Base-by-base conservation (phyloP, 768 basidiomycete genomes). In the Tricholomella constricta region DNA sequence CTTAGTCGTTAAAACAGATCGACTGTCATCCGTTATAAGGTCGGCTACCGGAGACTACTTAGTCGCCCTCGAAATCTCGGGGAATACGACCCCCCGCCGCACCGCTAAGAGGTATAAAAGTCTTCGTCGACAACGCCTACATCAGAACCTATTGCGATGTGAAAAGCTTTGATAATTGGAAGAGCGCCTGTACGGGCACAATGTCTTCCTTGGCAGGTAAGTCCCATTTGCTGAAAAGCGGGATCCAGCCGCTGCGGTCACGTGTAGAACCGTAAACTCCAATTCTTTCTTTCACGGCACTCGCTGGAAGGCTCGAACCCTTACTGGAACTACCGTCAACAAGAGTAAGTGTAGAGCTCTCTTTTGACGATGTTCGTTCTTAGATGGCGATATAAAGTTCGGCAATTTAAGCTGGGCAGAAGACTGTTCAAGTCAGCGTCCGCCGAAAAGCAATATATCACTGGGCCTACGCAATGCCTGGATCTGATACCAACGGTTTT, bases 301-400 rank as follows among this genome's bases (percentile, higher is more conserved):
- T 83, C 11, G 78, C 73, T 29, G 83, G 82, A 12, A 78, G 65
- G 76, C 72, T 0, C 74, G 86, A 60, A 71, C 68, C 14, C 73
- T 87, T 26, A 58, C 65, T 22, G 80, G 80, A 5, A 78, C 83
- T 2, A 83, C 75, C 4, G 85, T 88, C 54, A 85, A 79, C 44
- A 66, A 87, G 67, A 65, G 84, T 84, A 57, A 62, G 80, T 68
- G 17, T 25, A 44, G 25, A n/a, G 32, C 42, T 20, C 29, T 27
- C 45, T 20, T 31, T 6, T 51, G 43, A 47, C 48, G 11, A 23
- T 19, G 37, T 25, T 35, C n/a, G 19, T n/a, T 54, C 32, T 10
- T 26, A 85, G 82, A 73, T 55, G 86, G 86, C 15, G 77, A 86
- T 27, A 73, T 88, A 40, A 57, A 64, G 20, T 87, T 88, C 62